Base-by-base conservation (phyloP, 352 stramenopile genomes). In the Globisporangium camurandrum region DNA sequence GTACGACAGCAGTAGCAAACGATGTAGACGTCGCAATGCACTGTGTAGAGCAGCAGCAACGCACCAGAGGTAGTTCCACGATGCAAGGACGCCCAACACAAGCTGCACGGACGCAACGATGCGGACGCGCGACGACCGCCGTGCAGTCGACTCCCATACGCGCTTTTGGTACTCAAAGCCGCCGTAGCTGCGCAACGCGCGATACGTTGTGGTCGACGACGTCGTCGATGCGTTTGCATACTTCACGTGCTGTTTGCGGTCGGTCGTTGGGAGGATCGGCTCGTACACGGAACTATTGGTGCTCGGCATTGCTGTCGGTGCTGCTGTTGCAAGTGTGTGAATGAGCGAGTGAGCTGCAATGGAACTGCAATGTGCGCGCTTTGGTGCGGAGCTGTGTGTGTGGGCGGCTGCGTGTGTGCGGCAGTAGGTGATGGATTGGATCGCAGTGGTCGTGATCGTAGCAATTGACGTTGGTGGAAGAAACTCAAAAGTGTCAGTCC, bases 81-180 rank as follows among this genome's bases (percentile, higher is more conserved):
- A 86, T 7, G 69, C 57, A 36, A 86, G 39, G 6, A 88, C 26
- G 17, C 74, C 71, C 16, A 90, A 49, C 12, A 80, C 42, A 43
- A 90, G 48, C 60, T 93, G 81, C 23, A 75, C 37, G 19, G 56
- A 56, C 8, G 81, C 74, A 48, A 93, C 74, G 43, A 76, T 57
- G 34, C 75, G 76, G 46, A 93, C 75, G 36, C 78, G 80, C 33
- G 74, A 68, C 39, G 81, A 87, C 26, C 81, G 67, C 12, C 61
- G 69, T 31, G 72, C 67, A 14, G 81, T 75, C 17, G 74, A 75
- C 23, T 64, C 67, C 81, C 81, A 93, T 48, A 67, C 61, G 47
- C 68, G 74, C 61, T 93, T 93, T 53, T 93, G 78, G 34, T 86
- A 70, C 62, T 85, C 77, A 42, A 93, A 86, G 46, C 78, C 76